Evolutionary conservation across 2,329 filamentous ascomycete genomes (phyloP), one percentile per base, ranked within the genome.

Genomic region (Aspergillus ruber): DNA sequence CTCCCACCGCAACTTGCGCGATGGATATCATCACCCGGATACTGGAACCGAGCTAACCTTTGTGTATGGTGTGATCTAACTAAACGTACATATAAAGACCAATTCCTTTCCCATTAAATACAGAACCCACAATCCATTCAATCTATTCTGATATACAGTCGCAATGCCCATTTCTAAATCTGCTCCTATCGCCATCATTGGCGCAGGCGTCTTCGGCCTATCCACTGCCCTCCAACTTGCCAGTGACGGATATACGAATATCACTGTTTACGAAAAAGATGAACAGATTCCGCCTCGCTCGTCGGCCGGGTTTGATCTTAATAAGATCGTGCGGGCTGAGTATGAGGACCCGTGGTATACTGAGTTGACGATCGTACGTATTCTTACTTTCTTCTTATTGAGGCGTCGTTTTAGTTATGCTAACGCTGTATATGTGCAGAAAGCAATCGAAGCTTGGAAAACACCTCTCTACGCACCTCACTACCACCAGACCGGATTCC

Each of bases 271-370:
- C 12, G 76, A 80, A 45, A 61, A 62, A 45, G 68, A 68, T 35
- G 59, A 64, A 8, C 62, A 66, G 8, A 71, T 75, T 2, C 78
- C 78, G 1, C 74, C 76, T 1, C 63, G 65, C 4, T 73, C 63
- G 56, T 81, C 80, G 0, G 81, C 79, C 0, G 79, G 74, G 17
- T 79, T 80, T 49, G 79, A 83, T 52, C 58, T 83, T 21, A 83
- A 83, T 59, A 83, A 83, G 61, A 82, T 83, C 47, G 68, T 83
- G 32, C 72, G 79, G 2, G 77, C 74, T 4, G 78, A 82, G 52
- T 82, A 82, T 49, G 76, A 79, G 50, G 77, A 81, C 49, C 66
- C 70, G 0, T 80, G 79, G 47, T 82, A 83, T 49, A 77, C 77
- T 0, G 68, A 79, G 2, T 57, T 81, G 39, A 74, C 78, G 1